Base-by-base conservation (phyloP, 441 rosid species). In the Populus hybrid region DNA sequence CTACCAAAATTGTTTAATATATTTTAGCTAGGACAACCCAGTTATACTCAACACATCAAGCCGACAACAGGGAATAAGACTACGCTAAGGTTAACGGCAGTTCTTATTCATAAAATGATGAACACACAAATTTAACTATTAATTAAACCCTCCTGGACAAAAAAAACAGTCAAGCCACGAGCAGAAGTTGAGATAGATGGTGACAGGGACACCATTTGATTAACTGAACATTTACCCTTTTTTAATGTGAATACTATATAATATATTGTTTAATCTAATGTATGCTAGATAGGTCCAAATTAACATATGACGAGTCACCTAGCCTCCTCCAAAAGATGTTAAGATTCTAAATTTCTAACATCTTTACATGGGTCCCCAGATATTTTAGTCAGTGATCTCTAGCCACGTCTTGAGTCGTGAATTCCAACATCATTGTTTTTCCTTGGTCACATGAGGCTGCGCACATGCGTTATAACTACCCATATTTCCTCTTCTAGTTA, bases 391-490 rank as follows among this genome's bases (percentile, higher is more conserved):
- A 32, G 10, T 78, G 14, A 14, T 46, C 26, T 30, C 12, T 6
- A 30, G 75, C 57, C 67, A 65, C 1, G n/a, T 32, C 65, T 11
- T 2, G 9, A 9, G 35, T n/a, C 32, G 20, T 28, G 14, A 40
- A 36, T 35, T 59, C 6, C 7, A 18, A 66, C 64, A 28, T 10
- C 18, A 8, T 65, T 1, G 0, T 1, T 65, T 65, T 79, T 59
- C 67, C 9, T 23, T 18, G 26, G 85, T 83, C 85, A 8, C 74
- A 63, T 24, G 74, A 24, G 85, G 18, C 85, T 77, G 85, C 85
- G 82, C 85, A 83, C 81, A 65, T 77, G 85, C 74, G 59, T 14
- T 9, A 14, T 61, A 50, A 20, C 4, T 0, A 40, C 23, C 35
- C 73, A 6, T 6, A 6, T 6, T 70, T 23, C 73, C 1, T 12